Percentiles rank a stretch among this genome's conserved stretches.
These are phyloP conservation scores for Cystobasidium tubakii DNA, from an alignment of 768 basidiomycete species.

Conservation along the genomic window DNA sequence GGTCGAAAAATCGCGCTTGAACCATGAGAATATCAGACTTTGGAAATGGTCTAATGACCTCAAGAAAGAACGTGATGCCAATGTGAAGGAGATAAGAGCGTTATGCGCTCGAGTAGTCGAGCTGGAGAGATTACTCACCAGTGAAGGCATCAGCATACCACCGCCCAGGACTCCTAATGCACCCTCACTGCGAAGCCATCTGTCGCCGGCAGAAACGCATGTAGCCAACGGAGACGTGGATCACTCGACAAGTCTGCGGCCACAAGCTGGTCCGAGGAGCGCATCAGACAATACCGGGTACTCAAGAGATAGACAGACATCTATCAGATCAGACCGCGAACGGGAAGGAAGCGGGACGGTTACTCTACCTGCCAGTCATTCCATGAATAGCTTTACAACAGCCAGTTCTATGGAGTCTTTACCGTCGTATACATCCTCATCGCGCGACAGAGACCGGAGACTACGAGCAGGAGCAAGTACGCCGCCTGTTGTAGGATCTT, in stretches of 20 bases:
- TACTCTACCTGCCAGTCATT: background rate
- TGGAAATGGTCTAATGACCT: constrained; percentile 15
- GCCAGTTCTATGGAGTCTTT: constrained; percentile 1
- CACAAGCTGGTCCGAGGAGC: constrained; percentile 20
- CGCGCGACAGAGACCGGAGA: background rate
- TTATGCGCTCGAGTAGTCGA: constrained; percentile 8
- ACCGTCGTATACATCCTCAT: background rate
- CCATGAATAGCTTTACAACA: constrained; percentile 13
- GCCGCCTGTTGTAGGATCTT: background rate
- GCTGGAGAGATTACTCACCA: constrained; percentile 3
- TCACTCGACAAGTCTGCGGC: background rate
- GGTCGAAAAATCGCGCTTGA: background rate
- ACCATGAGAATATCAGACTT: constrained; percentile 18
- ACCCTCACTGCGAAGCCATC: background rate
- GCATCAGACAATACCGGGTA: background rate
- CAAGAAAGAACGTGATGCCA: constrained; percentile 25
- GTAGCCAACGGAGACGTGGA: background rate
- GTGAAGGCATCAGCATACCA: constrained; percentile 7
- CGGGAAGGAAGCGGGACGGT: background rate
- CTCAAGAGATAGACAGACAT: background rate
- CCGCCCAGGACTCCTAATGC: background rate
- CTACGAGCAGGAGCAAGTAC: background rate
- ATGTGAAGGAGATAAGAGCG: background rate
- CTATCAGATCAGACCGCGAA: background rate
- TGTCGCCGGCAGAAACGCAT: background rate